Evolutionary conservation across 345 rosid species (phyloP), one percentile per base, ranked within the genome.

Genomic region (Eucalyptus viminalis): DNA sequence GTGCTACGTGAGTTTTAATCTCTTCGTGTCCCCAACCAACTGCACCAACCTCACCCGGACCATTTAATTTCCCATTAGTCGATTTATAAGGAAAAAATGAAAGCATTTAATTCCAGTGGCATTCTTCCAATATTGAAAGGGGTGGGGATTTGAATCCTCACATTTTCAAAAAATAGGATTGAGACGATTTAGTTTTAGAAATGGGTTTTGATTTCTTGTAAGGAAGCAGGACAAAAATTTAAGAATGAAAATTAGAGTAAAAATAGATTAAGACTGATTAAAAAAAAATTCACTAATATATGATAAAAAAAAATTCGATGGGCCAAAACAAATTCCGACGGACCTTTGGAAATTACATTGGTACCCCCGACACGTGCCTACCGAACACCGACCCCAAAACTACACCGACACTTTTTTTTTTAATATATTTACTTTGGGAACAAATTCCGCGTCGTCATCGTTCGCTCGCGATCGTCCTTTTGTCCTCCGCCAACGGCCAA

Each of bases 111-210:
- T 56, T 56, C 45, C 2, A 44, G 45, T 1, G 9, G 9, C 9
- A n/a, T n/a, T n/a, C n/a, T n/a, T n/a, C n/a, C n/a, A n/a, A n/a
- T n/a, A n/a, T n/a, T n/a, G n/a, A n/a, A n/a, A n/a, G n/a, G n/a
- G n/a, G n/a, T 7, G 9, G 9, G 44, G 7, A 6, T 43, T 43
- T 2, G 7, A 43, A 43, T 43, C 2, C 8, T 2, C 8, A 44
- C 9, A 2, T 7, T 44, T 44, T 44, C 7, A 9, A 8, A 8
- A 8, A 8, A 8, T 8, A 2, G 45, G 2, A 3, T 44, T 1
- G 9, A 1, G 2, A 44, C 2, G 9, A 44, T 44, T 44, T 43
- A 43, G 43, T 34, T 34, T n/a, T n/a, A n/a, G n/a, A n/a, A n/a
- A n/a, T n/a, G n/a, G n/a, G n/a, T n/a, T n/a, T n/a, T n/a, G n/a